Base-by-base conservation (phyloP, 1,284 basidiomycete genomes). In the Cystobasidiaceae sp. region DNA sequence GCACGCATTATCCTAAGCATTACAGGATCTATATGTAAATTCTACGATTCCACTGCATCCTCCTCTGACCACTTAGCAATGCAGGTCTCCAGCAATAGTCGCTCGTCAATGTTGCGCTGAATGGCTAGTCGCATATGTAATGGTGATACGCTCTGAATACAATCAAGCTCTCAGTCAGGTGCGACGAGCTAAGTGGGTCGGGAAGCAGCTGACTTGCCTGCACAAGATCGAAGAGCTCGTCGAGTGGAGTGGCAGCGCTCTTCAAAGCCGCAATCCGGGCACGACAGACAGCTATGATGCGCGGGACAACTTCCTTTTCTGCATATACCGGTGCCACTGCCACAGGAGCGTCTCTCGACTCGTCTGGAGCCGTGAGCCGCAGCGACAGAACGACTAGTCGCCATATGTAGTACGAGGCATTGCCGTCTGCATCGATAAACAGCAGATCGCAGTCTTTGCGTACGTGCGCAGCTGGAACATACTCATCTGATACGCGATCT, bases 361-460 rank as follows among this genome's bases (percentile, higher is more conserved):
- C 32, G n/a, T 19, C 19, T 37, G 19, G 28, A 15, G 21, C 17
- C 41, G 33, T 54, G 3, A 25, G 3, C n/a, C 25, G 2, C 11
- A 8, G n/a, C n/a, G 33, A 30, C 21, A 68, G 6, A n/a, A 56
- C 33, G 41, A 70, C 23, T 2, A 39, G 30, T 9, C 33, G 21
- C 59, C 64, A 69, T 0, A 70, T 64, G 0, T 21, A 32, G 1
- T 13, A 5, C 1, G 70, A 71, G 9, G 70, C 21, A 1, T 44
- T 54, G 2, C 67, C 70, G 48, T 73, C 71, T 43, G 71, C 71
- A 54, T 73, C 71, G 50, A 71, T 49, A 43, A 23, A 67, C 28
- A 67, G 45, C 1, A 28, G 37, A 4, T 56, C 37, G 19, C 28
- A 13, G 5, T 8, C 30, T 32, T 50, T 17, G 9, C 48, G 48